Evolutionary conservation across 1,139 yeast species (phyloP).

Genomic region (Geotrichum histeridarum): DNA sequence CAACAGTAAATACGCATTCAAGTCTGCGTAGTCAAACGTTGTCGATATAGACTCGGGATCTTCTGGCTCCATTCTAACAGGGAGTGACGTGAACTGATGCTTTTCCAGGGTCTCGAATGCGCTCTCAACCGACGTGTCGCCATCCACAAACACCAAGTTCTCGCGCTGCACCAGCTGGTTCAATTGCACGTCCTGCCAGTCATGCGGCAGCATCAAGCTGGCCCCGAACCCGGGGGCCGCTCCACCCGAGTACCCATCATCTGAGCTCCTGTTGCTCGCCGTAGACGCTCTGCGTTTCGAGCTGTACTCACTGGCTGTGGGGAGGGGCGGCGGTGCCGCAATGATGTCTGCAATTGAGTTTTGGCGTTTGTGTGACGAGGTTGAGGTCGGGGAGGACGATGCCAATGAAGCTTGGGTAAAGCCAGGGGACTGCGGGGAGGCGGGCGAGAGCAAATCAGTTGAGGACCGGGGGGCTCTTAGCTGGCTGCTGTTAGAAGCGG

Average conservation of each 20-base stretch:
- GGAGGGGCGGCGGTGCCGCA: conserved; percentile 76
- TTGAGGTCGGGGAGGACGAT: conserved; percentile 7
- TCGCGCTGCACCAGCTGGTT: conserved; percentile 73
- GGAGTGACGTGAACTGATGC: conserved; percentile 77
- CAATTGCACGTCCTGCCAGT: conserved; percentile 72
- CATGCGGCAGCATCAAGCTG: conserved; percentile 34
- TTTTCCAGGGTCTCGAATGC: conserved; percentile 75
- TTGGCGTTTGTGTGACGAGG: conserved; percentile 3
- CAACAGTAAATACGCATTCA: conserved; percentile 73
- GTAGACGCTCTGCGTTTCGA: conserved; percentile 14
- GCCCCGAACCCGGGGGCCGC: conserved; percentile 12
- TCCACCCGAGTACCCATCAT: conserved; percentile 20
- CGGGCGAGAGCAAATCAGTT: background rate
- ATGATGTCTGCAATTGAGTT: conserved; percentile 72
- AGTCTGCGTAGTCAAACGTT: conserved; percentile 87
- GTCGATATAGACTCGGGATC: conserved; percentile 51
- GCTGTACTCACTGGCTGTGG: conserved; percentile 19
- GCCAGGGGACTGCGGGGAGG: conserved; percentile 8
- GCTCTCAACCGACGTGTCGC: conserved; percentile 65
- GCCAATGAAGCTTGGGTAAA: background rate
- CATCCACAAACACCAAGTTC: conserved; percentile 64
- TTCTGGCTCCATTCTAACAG: conserved; percentile 45
- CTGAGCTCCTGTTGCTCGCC: conserved; percentile 20
- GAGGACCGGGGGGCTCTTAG: conserved; percentile 2
- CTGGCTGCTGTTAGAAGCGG: background rate